phyloP scores from a whole-genome alignment of 2,329 filamentous ascomycete genomes.

The Leptographium galeiforme region DNA sequence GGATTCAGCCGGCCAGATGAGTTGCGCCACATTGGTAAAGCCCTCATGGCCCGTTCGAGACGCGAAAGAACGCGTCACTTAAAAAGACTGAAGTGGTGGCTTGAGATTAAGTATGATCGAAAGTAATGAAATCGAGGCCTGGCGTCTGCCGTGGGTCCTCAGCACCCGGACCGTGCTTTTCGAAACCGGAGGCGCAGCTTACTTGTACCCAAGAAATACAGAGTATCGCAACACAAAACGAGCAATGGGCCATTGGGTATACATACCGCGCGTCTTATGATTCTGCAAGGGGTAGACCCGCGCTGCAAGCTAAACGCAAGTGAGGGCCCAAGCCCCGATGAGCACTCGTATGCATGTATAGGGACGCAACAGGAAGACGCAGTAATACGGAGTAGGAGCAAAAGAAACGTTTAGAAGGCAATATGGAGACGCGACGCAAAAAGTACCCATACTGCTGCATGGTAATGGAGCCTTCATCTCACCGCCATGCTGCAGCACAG shows the following conservation, averaged over 20 bases:
- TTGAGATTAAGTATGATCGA: neutral
- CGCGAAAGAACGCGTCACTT: too few relatives aligned
- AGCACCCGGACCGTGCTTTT: neutral
- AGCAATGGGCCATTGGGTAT: neutral
- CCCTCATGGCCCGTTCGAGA: too few relatives aligned
- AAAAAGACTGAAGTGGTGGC: too few relatives aligned
- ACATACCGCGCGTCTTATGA: slow-evolving; percentile 1
- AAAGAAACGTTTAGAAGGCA: neutral
- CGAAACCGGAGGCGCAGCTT: neutral
- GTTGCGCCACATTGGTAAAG: too few relatives aligned
- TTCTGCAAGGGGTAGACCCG: neutral
- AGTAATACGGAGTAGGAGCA: neutral
- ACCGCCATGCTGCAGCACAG: neutral
- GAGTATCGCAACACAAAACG: neutral
- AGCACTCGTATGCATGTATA: neutral
- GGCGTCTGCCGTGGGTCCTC: neutral
- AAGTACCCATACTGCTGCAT: neutral
- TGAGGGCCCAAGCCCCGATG: neutral
- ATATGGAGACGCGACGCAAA: neutral
- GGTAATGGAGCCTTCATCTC: neutral
- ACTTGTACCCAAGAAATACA: neutral
- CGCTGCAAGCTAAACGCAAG: neutral
- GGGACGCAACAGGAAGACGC: neutral
- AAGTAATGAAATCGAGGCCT: neutral
- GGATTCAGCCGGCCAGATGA: too few relatives aligned